These are phyloP conservation scores for Coprinopsis strossmayeri DNA, from an alignment of 768 basidiomycete species.

Conservation along the genomic window DNA sequence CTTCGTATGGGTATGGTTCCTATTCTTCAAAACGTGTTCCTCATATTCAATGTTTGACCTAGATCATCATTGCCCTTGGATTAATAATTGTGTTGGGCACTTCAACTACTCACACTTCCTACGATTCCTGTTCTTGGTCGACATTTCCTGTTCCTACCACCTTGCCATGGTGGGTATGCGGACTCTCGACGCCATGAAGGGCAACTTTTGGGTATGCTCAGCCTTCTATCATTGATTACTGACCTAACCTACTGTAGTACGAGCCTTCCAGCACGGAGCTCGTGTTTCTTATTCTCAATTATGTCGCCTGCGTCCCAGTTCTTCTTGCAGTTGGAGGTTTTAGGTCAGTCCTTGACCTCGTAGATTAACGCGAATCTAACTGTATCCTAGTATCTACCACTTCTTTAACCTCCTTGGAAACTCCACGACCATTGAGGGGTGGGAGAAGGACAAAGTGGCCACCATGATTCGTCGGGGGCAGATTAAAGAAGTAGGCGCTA, in stretches of 20 bases:
- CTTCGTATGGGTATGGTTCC: constrained; percentile 75
- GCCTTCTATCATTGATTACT: neutral
- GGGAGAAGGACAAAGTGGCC: constrained; percentile 96
- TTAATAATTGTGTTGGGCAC: constrained; percentile 92
- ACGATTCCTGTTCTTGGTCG: constrained; percentile 89
- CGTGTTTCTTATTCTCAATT: constrained; percentile 84
- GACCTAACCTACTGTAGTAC: constrained; percentile 39
- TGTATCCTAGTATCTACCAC: constrained; percentile 66
- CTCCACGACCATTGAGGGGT: constrained; percentile 93
- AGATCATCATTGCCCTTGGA: constrained; percentile 94
- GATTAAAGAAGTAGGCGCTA: constrained; percentile 58
- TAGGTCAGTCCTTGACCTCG: constrained; percentile 43
- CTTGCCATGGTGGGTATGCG: constrained; percentile 72
- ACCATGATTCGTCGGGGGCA: constrained; percentile 80
- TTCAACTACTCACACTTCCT: constrained; percentile 86
- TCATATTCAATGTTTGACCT: constrained; percentile 10
- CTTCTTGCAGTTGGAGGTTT: constrained; percentile 84
- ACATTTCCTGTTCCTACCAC: constrained; percentile 86
- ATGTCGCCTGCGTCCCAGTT: constrained; percentile 79
- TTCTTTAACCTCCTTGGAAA: constrained; percentile 72
- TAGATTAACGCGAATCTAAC: neutral
- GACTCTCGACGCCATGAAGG: constrained; percentile 40
- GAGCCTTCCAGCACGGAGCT: constrained; percentile 65
- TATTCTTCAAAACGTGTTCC: neutral
- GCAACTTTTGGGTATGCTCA: constrained; percentile 45